phyloP scores from a whole-genome alignment of 306 rosid genomes.

The Alnus glutinosa region DNA sequence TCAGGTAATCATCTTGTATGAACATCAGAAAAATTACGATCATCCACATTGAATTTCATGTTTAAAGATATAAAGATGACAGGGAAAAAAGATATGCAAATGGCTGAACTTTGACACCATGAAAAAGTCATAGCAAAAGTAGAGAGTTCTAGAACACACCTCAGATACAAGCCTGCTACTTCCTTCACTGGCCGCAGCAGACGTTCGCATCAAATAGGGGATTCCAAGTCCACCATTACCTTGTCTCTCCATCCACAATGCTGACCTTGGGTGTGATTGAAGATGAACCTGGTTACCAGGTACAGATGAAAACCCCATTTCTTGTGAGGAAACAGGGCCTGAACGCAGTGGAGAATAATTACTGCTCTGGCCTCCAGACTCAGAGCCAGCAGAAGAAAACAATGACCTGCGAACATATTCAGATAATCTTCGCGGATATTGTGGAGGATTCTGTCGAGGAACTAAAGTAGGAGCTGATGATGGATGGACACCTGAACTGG shows the following conservation, averaged over 20 bases:
- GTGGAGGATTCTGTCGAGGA: slow-evolving; percentile 72
- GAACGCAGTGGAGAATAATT: slow-evolving; percentile 53
- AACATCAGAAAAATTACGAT: too few species aligned
- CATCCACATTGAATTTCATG: neutral
- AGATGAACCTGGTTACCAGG: slow-evolving; percentile 45
- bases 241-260: slow-evolving; percentile 75
- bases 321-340: slow-evolving; percentile 57
- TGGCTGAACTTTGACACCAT: neutral
- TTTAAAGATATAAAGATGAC: neutral
- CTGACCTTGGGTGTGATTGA: slow-evolving; percentile 55
- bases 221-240: slow-evolving; percentile 65
- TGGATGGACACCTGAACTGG: slow-evolving; percentile 57
- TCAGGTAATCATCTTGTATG: neutral
- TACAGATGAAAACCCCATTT: slow-evolving; percentile 54
- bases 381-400: slow-evolving; percentile 62
- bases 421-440: slow-evolving; percentile 71
- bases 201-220: slow-evolving; percentile 69
- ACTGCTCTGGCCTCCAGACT: slow-evolving; percentile 58
- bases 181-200: slow-evolving; percentile 74
- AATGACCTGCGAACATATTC: slow-evolving; percentile 78
- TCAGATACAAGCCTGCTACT: slow-evolving; percentile 84
- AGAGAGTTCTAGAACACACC: slow-evolving; percentile 54
- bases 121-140: slow-evolving; percentile 11
- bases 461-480: slow-evolving; percentile 60
- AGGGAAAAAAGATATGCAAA: neutral